Evolutionary conservation across 495 filamentous ascomycete genomes (phyloP), one percentile per base, ranked within the genome.

Genomic region (Penicillium macrosclerotiorum): DNA sequence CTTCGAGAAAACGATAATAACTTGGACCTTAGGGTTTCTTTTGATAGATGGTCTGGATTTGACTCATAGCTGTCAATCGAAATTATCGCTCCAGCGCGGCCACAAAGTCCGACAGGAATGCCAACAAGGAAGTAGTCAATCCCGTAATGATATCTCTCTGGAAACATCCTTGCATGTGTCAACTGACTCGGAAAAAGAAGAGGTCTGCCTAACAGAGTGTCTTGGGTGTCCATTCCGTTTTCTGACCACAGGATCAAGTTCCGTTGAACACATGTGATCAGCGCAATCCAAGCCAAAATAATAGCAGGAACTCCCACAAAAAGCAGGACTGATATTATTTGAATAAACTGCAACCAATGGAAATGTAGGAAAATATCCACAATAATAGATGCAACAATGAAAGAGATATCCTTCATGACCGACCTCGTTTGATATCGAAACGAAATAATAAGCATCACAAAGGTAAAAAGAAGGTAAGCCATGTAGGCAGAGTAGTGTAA

Each of bases 71-170:
- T 42, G 27, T 52, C 55, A 17, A 55, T 42, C 4, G 47, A 47
- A 4, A 59, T 24, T 3, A 59, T 23, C 11, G 30, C 42, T 0
- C 55, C 55, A 24, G 52, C 40, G 3, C 44, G 36, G 33, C 52
- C 52, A 36, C 48, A 43, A 19, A 51, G 36, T 4, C 55, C 55
- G 36, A 59, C 52, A 3, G 55, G 55, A 20, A 59, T 42, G 4
- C 55, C 55, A 1, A 55, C 44, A 18, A 55, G 22, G 18, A 59
- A 51, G 29, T 55, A 55, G 32, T 39, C 30, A 18, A 48, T 42
- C 25, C 31, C 42, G 33, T 55, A 55, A 20, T 38, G 42, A 16
- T 59, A 47, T 12, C 26, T 47, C 14, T 48, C 46, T 12, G 54
- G 51, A 23, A 47, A 49, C 12, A 32, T 19, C 11, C 52, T 37